A percentile compares a stretch with the other conserved stretches of the same genome.
Conservation (phyloP, 805 yeast genomes). For the Wickerhamia fluorescens region DNA sequence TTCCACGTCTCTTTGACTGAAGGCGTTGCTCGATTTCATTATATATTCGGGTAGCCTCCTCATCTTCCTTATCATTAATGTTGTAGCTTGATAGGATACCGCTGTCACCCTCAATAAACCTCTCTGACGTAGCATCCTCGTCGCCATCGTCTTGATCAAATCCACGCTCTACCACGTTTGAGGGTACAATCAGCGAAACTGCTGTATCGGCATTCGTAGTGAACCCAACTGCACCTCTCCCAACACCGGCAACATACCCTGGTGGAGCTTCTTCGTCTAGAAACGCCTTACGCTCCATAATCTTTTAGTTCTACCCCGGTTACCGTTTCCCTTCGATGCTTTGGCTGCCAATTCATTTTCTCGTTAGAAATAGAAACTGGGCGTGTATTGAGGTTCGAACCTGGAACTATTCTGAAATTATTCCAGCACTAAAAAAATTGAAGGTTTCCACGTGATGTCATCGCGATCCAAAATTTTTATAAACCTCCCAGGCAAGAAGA, state of each 20-base stretch:
- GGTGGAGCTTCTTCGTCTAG: slow-evolving; percentile 82
- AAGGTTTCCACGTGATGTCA: too few relatives aligned
- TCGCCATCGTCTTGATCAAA: slow-evolving; percentile 16
- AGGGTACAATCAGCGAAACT: too few relatives aligned
- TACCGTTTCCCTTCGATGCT: too few relatives aligned
- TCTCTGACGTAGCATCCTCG: background rate
- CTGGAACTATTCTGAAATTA: too few relatives aligned
- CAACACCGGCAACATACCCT: slow-evolving; percentile 87
- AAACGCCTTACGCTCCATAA: slow-evolving; percentile 34
- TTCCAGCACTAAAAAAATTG: too few relatives aligned
- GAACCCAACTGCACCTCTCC: slow-evolving; percentile 94
- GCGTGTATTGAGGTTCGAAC: too few relatives aligned
- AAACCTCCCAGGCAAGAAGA: background rate
- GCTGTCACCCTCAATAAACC: too few relatives aligned
- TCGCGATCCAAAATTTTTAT: background rate
- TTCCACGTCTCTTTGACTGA: slow-evolving; percentile 23
- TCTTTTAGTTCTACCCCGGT: background rate
- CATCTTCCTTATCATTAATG: slow-evolving; percentile 45
- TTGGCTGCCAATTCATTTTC: too few relatives aligned
- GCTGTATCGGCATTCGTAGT: slow-evolving; percentile 78
- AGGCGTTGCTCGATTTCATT: slow-evolving; percentile 56
- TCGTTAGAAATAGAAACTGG: too few relatives aligned
- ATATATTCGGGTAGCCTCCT: slow-evolving; percentile 72
- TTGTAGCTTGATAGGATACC: slow-evolving; percentile 19
- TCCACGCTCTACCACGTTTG: slow-evolving; percentile 9